phyloP scores from a whole-genome alignment of 176 grass and related monocot species.

The Sorghum bicolor region DNA sequence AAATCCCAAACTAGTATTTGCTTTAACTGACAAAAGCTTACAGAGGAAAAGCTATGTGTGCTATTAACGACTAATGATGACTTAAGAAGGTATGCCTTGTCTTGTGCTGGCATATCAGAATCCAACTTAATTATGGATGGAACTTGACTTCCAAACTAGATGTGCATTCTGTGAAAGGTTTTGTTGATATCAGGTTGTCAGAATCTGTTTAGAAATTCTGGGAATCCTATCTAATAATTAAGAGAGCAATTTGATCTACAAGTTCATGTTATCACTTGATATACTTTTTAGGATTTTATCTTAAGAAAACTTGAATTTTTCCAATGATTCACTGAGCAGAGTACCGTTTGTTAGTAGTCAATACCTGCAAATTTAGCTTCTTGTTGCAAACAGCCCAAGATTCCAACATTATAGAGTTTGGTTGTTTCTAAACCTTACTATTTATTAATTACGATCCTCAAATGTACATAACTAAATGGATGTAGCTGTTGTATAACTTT shows the following conservation, averaged over 20 bases:
- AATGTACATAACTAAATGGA: neutral
- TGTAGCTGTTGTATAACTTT: neutral
- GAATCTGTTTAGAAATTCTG: neutral
- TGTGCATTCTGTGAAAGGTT: neutral
- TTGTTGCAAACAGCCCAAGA: neutral
- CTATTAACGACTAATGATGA: neutral
- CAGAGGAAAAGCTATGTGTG: neutral
- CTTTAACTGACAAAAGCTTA: neutral
- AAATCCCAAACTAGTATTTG: neutral
- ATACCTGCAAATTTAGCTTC: neutral
- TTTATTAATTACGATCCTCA: slow-evolving; percentile 1
- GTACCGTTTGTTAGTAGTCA: neutral
- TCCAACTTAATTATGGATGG: neutral
- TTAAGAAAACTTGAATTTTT: neutral
- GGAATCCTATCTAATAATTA: neutral
- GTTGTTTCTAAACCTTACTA: slow-evolving; percentile 2
- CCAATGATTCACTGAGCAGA: neutral
- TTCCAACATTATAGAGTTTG: neutral
- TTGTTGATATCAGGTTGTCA: neutral
- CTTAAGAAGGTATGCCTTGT: neutral
- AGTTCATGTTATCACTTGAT: slow-evolving; percentile 5
- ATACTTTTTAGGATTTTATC: neutral
- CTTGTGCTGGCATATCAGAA: neutral
- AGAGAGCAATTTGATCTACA: neutral
- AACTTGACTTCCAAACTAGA: neutral